Evolutionary conservation across 2,329 filamentous ascomycete genomes (phyloP), one percentile per base, ranked within the genome.

Genomic region (Dactylonectria macrodidyma): DNA sequence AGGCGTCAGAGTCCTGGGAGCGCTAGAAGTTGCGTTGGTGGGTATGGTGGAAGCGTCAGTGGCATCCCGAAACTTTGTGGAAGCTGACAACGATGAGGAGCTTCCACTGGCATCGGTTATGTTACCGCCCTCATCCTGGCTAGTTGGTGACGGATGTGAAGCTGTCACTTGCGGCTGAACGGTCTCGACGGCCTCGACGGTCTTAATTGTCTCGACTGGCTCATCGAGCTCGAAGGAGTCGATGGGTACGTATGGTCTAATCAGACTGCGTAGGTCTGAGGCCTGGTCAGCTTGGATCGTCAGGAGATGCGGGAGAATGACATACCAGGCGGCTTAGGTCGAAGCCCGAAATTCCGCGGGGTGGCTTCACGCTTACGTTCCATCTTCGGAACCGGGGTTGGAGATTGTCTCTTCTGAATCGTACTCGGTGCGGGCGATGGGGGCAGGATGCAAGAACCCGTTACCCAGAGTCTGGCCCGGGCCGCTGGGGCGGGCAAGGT

Each of bases 281-380:
- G 14, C 22, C 7, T 22, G 3, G 41, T 59, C 46, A 59, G 55
- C 38, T 9, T 41, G 34, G 4, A 9, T 14, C 24, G 14, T 34
- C 19, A 5, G n/a, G 11, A 5, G 10, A 2, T 10, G n/a, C 14
- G 9, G 14, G 7, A 6, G 16, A 19, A 14, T 19, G 2, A 16
- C 64, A 5, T 48, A 62, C 64, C 46, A n/a, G 52, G 64, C 16
- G 44, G n/a, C 34, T 56, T 56, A 4, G 60, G 65, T 7, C 60
- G 59, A 54, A 62, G 64, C 36, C 56, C 64, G n/a, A 66, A 66
- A 5, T 50, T 47, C 10, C 36, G 30, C 24, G 9, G 19, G 50
- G 24, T 54, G 36, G 30, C 51, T 19, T 54, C 51, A 54, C 3
- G 36, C 16, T 36, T 54, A 30, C 30, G 51, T 6, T 36, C 51